Evolutionary conservation across 768 basidiomycete genomes (phyloP).

Genomic region (Mrakia blollopis): DNA sequence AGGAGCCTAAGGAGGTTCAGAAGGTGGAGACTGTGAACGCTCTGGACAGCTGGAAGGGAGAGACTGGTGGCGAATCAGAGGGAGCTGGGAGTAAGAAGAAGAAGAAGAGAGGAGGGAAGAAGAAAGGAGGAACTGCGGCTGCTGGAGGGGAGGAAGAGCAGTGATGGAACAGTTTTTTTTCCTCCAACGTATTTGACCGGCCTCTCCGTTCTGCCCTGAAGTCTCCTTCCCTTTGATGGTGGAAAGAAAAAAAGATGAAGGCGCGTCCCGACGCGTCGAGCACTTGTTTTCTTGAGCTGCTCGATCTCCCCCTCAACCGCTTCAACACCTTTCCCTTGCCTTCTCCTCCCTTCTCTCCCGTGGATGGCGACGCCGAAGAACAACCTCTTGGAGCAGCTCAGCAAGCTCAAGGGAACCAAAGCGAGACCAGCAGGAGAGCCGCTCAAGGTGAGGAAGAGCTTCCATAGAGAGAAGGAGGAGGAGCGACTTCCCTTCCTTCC

Average conservation of each 20-base stretch:
- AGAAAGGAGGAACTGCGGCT: slow-evolving; percentile 34
- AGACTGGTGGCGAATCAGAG: slow-evolving; percentile 33
- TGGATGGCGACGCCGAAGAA: slow-evolving; percentile 25
- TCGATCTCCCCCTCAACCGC: too few species aligned
- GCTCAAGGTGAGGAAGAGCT: neutral
- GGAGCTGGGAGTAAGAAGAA: slow-evolving; percentile 34
- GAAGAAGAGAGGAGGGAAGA: slow-evolving; percentile 38
- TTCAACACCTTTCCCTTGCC: neutral
- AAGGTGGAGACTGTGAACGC: neutral
- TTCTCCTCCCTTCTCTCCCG: neutral
- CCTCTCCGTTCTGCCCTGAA: too few species aligned
- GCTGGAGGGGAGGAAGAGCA: slow-evolving; percentile 31
- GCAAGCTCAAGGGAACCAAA: slow-evolving; percentile 23
- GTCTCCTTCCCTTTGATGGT: too few species aligned
- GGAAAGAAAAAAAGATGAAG: too few species aligned
- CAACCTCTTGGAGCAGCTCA: slow-evolving; percentile 28
- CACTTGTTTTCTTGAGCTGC: too few species aligned
- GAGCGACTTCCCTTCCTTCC: neutral
- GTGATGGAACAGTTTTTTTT: neutral
- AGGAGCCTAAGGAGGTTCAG: neutral
- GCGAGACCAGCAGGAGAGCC: neutral
- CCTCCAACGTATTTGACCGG: too few species aligned
- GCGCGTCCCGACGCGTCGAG: too few species aligned
- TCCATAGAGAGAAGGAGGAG: neutral
- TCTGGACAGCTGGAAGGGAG: neutral